Base-by-base conservation (phyloP, 2,329 filamentous ascomycete species). In the Cytospora mali region DNA sequence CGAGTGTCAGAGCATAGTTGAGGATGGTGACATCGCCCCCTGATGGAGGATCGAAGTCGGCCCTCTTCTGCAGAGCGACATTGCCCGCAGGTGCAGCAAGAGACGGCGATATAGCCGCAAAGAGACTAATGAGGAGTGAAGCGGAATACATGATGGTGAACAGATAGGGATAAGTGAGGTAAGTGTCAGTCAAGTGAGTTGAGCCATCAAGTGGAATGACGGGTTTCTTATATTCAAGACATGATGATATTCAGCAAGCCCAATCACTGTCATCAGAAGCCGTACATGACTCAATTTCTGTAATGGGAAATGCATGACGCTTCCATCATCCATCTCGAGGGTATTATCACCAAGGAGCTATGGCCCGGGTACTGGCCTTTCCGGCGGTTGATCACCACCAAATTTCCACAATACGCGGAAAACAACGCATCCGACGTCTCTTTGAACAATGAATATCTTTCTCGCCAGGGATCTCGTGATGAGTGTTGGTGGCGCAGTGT, bases 1-100 rank as follows among this genome's bases (percentile, higher is more conserved):
- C 83, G 6, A 85, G 78, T 1, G 78, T 77, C 25, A 81, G 71
- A 23, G 80, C 79, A 57, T 80, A 81, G 73, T 80, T 78, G 58
- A 81, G 74, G 57, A 81, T 80, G 56, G 71, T 69, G 52, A 66
- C 59, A 31, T 68, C 69, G 27, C 68, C 68, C 21, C 67, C 67
- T 28, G 67, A 52, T 10, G 66, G 65, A 23, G 66, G 49, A 23
- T 68, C 68, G 11, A 65, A 69, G 61, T 69, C 62, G 31, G 61
- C 53, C n/a, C 59, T 54, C 28, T 31, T 13, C 25, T 61, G 16
- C 18, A 61, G 2, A n/a, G 53, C 42, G n/a, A 21, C 42, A 23
- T 21, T 10, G n/a, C 18, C 21, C n/a, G 21, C 28, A 39, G 31
- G 39, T 7, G 53, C 54, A 13, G 50, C 6, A 14, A 46, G 46